Conservation (phyloP, 2,329 filamentous ascomycete genomes). For the Pseudogymnoascus sp. region DNA sequence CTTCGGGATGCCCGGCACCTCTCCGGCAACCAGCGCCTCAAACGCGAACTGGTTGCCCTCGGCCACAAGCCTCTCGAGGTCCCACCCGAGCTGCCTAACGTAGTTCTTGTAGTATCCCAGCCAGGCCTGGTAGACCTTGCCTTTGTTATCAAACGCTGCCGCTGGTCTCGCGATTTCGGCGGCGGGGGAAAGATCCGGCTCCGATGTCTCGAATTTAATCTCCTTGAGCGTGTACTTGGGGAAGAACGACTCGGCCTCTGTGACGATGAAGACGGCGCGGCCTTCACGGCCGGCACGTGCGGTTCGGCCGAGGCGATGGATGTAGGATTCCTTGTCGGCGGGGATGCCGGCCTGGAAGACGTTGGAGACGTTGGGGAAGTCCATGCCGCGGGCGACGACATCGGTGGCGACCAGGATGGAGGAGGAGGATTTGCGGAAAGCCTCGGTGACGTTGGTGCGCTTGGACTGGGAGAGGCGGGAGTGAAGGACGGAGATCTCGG, state of each 20-base stretch:
- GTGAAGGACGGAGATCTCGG: constrained; percentile 52
- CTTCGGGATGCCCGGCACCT: constrained; percentile 41
- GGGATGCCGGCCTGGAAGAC: constrained; percentile 67
- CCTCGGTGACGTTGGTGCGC: constrained; percentile 63
- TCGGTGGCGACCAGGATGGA: constrained; percentile 71
- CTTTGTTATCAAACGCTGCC: constrained; percentile 38
- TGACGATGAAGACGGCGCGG: constrained; percentile 60
- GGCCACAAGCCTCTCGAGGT: constrained; percentile 35
- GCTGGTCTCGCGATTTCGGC: constrained; percentile 34
- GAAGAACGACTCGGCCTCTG: constrained; percentile 48
- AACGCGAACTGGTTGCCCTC: constrained; percentile 45
- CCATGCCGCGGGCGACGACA: constrained; percentile 75
- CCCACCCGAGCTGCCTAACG: constrained; percentile 35
- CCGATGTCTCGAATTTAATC: constrained; percentile 44
- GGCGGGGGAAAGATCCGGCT: constrained; percentile 38
- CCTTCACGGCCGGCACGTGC: constrained; percentile 68
- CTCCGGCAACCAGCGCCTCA: constrained; percentile 39
- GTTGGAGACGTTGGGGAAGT: constrained; percentile 73
- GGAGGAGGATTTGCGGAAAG: constrained; percentile 57
- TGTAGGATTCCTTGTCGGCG: constrained; percentile 60
- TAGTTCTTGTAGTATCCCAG: constrained; percentile 47
- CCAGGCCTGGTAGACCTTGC: constrained; percentile 50
- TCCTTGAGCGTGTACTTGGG: constrained; percentile 43
- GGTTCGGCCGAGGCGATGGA: constrained; percentile 71
- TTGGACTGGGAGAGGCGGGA: constrained; percentile 63